A percentile compares a stretch with the other conserved stretches of the same genome.
These are phyloP conservation scores for Phaffia australis DNA, from an alignment of 768 basidiomycete species.

Conservation along the genomic window DNA sequence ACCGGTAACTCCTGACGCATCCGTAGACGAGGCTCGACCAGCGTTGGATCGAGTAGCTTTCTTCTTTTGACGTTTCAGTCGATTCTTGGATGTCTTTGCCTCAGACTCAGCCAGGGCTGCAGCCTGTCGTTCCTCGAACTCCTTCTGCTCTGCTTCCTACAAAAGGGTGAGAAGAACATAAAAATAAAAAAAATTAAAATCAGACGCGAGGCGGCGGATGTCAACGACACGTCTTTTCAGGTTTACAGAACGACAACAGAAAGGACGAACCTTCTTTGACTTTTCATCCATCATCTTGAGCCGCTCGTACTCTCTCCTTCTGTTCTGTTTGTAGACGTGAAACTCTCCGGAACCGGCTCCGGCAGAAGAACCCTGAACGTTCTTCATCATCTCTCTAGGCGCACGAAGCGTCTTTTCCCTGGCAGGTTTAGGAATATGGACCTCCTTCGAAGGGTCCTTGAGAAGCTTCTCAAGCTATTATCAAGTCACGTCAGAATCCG, in stretches of 20 bases:
- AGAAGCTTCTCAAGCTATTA: constrained; percentile 74
- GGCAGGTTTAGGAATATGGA: constrained; percentile 63
- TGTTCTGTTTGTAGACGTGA: constrained; percentile 92
- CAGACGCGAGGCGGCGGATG: neutral
- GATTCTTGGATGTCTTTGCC: constrained; percentile 88
- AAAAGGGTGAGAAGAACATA: neutral
- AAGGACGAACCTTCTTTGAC: constrained; percentile 53
- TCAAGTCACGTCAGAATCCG: too few species aligned
- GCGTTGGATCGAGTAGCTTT: constrained; percentile 49
- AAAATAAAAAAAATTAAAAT: neutral
- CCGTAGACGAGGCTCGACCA: constrained; percentile 3
- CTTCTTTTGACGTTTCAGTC: constrained; percentile 86
- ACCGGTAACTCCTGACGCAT: neutral
- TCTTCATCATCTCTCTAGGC: constrained; percentile 83
- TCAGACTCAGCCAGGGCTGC: constrained; percentile 63
- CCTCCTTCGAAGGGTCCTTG: constrained; percentile 76
- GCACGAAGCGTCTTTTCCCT: constrained; percentile 72
- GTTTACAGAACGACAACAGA: neutral
- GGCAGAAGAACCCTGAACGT: constrained; percentile 93
- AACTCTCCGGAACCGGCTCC: constrained; percentile 97
- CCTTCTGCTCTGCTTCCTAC: constrained; percentile 60
- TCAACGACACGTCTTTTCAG: neutral
- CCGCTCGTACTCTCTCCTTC: constrained; percentile 89
- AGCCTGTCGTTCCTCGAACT: constrained; percentile 62
- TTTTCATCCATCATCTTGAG: constrained; percentile 81